Evolutionary conservation across 805 yeast genomes (phyloP).

Genomic region (Ogataea paradorogensis): DNA sequence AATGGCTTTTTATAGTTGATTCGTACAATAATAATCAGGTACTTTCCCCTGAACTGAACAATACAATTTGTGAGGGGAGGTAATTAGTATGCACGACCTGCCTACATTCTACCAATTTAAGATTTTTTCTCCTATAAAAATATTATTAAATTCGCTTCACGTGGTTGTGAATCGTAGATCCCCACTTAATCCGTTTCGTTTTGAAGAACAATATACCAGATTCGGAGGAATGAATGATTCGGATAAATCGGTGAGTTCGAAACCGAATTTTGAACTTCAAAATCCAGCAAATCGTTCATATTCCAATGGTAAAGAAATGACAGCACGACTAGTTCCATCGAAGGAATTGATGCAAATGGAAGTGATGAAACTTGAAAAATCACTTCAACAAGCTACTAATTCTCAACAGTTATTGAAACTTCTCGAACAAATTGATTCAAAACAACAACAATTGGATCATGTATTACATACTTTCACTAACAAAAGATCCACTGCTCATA

Average conservation of each 20-base stretch:
- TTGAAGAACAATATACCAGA: too few species aligned
- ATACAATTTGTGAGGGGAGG: too few species aligned
- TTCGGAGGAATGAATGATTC: too few species aligned
- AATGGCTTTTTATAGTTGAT: too few species aligned
- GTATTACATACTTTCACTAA: constrained; percentile 21
- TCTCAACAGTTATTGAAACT: constrained; percentile 25
- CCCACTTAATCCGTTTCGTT: too few species aligned
- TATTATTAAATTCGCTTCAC: too few species aligned
- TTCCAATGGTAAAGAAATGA: constrained; percentile 1
- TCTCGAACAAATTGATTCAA: constrained; percentile 22
- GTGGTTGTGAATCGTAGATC: too few species aligned
- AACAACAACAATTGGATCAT: constrained; percentile 27
- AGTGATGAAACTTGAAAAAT: constrained; percentile 20
- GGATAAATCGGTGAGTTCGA: background rate
- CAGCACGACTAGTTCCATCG: constrained; percentile 14
- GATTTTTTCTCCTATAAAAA: too few species aligned
- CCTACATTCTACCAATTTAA: too few species aligned
- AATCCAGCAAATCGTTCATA: background rate
- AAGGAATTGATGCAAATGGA: constrained; percentile 23
- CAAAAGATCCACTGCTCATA: constrained; percentile 37
- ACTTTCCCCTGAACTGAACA: too few species aligned
- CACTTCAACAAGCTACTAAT: constrained; percentile 25
- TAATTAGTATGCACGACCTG: too few species aligned
- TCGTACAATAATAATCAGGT: too few species aligned
- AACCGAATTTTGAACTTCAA: background rate